phyloP scores from a whole-genome alignment of 2,329 filamentous ascomycete genomes.

The Leptosphaerulina australis region DNA sequence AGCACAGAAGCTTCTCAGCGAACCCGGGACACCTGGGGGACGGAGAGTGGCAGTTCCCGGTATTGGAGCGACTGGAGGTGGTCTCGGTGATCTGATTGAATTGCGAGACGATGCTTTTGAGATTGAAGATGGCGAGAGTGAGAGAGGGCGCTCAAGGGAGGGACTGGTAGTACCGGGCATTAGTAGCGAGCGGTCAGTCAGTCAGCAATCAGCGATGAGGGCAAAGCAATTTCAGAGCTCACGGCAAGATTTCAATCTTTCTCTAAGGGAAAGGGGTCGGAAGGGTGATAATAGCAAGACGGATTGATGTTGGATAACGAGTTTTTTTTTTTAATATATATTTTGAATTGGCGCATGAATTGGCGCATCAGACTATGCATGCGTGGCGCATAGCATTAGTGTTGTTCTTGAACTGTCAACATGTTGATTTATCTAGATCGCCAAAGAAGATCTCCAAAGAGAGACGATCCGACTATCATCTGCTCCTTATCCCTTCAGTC shows the following conservation, averaged over 20 bases:
- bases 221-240: constrained; percentile 41
- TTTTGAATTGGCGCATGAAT: no score
- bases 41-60: constrained; percentile 43
- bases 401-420: not conserved
- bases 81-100: constrained; percentile 71
- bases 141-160: constrained; percentile 28
- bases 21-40: constrained; percentile 39
- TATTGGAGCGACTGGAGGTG: constrained; percentile 53
- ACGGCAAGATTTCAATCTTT: constrained; percentile 39
- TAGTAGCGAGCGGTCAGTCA: constrained; percentile 14
- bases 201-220: constrained; percentile 22
- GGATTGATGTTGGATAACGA: constrained; percentile 31
- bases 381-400: not conserved
- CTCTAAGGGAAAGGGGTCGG: constrained; percentile 35
- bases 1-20: constrained; percentile 50
- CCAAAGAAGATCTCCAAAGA: no score
- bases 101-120: constrained; percentile 64
- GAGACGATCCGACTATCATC: no score
- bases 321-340: not conserved
- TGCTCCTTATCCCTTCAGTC: no score
- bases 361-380: not conserved
- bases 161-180: constrained; percentile 17
- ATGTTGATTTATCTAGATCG: no score
- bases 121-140: constrained; percentile 43
- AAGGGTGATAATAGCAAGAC: constrained; percentile 37